A percentile compares a stretch with the other conserved stretches of the same genome.
Conservation (phyloP, 2,329 filamentous ascomycete genomes). For the Pyricularia sp. region DNA sequence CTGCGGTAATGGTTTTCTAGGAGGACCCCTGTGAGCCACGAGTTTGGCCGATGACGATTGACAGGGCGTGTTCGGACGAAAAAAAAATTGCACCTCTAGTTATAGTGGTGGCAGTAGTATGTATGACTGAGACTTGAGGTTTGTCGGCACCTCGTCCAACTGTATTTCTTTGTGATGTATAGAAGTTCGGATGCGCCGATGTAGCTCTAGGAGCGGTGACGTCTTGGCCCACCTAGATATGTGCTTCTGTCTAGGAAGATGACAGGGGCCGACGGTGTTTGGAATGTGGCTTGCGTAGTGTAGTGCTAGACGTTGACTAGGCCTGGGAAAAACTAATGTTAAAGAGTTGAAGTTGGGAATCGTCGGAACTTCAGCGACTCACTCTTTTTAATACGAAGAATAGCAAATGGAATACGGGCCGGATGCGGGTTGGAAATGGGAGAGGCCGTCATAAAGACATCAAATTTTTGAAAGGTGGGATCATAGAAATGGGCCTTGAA, state of each 20-base stretch:
- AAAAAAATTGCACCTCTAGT: neutral
- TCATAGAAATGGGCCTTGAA: neutral
- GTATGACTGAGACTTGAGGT: neutral
- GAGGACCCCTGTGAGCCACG: neutral
- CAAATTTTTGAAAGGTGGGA: neutral
- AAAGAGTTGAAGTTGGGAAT: neutral
- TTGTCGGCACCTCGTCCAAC: neutral
- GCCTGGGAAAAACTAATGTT: neutral
- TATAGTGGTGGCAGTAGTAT: neutral
- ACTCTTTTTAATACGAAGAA: neutral
- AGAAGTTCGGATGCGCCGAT: neutral
- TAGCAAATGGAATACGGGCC: neutral
- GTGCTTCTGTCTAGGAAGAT: neutral
- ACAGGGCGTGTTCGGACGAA: neutral
- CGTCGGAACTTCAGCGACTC: neutral
- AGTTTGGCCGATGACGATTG: neutral
- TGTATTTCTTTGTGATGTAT: neutral
- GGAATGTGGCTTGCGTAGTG: neutral
- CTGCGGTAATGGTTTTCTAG: neutral
- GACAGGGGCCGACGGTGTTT: neutral
- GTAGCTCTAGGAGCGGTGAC: neutral
- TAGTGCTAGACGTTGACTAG: neutral
- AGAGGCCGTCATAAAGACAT: neutral
- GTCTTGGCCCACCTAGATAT: neutral
- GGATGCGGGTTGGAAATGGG: neutral